A percentile compares a stretch with the other conserved stretches of the same genome.
These are phyloP conservation scores for Podila verticillata DNA, from an alignment of 192 early-diverging fungal species.

Conservation along the genomic window DNA sequence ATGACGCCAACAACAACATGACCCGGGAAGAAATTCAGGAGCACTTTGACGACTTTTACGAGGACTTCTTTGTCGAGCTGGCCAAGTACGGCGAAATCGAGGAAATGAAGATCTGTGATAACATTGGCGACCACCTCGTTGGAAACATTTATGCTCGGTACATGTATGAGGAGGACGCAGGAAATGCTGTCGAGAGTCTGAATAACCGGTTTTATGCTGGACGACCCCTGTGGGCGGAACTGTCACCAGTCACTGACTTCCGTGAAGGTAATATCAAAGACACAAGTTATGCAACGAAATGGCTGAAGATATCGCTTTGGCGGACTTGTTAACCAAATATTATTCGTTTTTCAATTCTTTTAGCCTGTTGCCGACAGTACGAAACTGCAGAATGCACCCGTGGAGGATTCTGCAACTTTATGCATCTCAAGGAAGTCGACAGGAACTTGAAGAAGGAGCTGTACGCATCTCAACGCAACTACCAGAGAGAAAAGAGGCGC, in stretches of 20 bases:
- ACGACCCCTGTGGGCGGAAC: constrained; percentile 93
- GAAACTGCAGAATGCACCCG: constrained; percentile 95
- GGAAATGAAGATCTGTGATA: constrained; percentile 98
- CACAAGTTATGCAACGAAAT: no score
- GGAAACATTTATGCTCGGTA: constrained; percentile 97
- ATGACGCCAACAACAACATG: constrained; percentile 70
- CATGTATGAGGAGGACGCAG: constrained; percentile 91
- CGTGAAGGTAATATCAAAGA: constrained; percentile 67
- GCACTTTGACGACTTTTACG: constrained; percentile 96
- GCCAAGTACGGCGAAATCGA: constrained; percentile 97
- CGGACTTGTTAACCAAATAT: no score
- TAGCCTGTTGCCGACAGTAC: constrained; percentile 96
- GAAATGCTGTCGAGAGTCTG: constrained; percentile 88
- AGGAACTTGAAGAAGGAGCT: constrained; percentile 82
- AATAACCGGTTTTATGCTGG: constrained; percentile 96
- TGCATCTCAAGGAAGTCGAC: constrained; percentile 95
- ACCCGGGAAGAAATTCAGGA: constrained; percentile 80
- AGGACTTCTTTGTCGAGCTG: constrained; percentile 96
- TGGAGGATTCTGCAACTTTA: constrained; percentile 98
- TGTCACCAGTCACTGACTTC: constrained; percentile 98
- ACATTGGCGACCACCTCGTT: constrained; percentile 96
- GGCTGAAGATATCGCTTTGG: no score
- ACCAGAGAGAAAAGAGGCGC: constrained; percentile 60
- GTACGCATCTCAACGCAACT: constrained; percentile 77
- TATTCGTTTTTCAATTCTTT: background rate